phyloP scores from a whole-genome alignment of 495 filamentous ascomycete genomes.

The Monascus purpureus region DNA sequence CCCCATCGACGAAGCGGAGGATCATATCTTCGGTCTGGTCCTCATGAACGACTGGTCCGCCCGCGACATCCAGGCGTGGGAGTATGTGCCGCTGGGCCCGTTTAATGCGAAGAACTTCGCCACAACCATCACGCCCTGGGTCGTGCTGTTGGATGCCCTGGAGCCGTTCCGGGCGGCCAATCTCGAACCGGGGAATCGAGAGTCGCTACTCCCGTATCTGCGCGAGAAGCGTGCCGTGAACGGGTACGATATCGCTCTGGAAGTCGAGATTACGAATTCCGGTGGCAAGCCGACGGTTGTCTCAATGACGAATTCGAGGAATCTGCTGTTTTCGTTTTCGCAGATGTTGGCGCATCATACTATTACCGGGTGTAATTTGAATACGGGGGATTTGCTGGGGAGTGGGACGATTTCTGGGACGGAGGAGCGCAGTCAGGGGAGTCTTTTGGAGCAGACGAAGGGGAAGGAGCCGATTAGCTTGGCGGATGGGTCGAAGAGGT shows the following conservation, averaged over 20 bases:
- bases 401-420: slow-evolving; percentile 83
- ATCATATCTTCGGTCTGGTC: slow-evolving; percentile 75
- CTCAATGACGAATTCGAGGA: slow-evolving; percentile 44
- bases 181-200: slow-evolving; percentile 44
- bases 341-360: slow-evolving; percentile 94
- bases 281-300: slow-evolving; percentile 53
- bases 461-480: slow-evolving; percentile 53
- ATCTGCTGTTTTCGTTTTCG: slow-evolving; percentile 82
- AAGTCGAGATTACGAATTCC: slow-evolving; percentile 57
- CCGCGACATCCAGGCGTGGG: slow-evolving; percentile 82
- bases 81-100: slow-evolving; percentile 73
- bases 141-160: slow-evolving; percentile 72
- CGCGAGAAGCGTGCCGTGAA: slow-evolving; percentile 47
- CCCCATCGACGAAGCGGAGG: slow-evolving; percentile 50
- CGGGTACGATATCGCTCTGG: slow-evolving; percentile 61
- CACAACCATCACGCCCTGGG: slow-evolving; percentile 81
- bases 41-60: slow-evolving; percentile 94
- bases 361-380: slow-evolving; percentile 70
- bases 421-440: slow-evolving; percentile 46
- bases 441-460: slow-evolving; percentile 67
- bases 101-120: slow-evolving; percentile 92
- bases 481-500: slow-evolving; percentile 53
- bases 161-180: slow-evolving; percentile 52
- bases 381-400: slow-evolving; percentile 71
- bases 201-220: slow-evolving; percentile 53